Evolutionary conservation across 805 yeast species (phyloP).

Genomic region (Scheffersomyces coipomensis): DNA sequence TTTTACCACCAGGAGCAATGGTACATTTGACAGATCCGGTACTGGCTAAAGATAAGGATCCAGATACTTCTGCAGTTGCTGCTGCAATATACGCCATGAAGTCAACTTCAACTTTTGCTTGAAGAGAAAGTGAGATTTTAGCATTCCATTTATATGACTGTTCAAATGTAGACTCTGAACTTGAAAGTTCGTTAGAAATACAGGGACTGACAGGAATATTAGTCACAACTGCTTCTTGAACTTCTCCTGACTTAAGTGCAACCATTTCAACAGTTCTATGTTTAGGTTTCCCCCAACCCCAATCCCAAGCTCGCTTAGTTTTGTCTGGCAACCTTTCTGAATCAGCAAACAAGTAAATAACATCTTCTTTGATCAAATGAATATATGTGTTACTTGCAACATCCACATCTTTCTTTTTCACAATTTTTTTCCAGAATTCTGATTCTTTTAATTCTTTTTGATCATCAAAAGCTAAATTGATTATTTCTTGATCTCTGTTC

Average conservation of each 20-base stretch:
- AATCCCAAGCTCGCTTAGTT: background rate
- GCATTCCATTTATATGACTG: conserved; percentile 3
- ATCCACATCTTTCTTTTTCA: background rate
- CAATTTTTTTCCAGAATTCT: background rate
- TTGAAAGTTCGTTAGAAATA: conserved; percentile 12
- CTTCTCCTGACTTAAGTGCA: conserved; percentile 18
- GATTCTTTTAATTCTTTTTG: too few relatives aligned
- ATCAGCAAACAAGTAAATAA: background rate
- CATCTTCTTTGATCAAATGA: background rate
- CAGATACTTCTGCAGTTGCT: conserved; percentile 8
- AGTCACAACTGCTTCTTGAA: background rate
- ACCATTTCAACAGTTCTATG: conserved; percentile 12
- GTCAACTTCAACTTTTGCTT: too few relatives aligned
- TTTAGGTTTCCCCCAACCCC: background rate
- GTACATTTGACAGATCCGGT: conserved; percentile 16
- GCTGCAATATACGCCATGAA: background rate
- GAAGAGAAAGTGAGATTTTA: background rate
- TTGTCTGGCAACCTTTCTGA: background rate
- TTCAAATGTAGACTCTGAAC: conserved; percentile 14
- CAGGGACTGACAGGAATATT: conserved; percentile 17
- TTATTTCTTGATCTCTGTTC: too few relatives aligned
- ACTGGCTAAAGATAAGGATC: conserved; percentile 6
- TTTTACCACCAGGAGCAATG: conserved; percentile 12
- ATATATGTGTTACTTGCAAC: background rate
- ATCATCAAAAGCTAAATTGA: too few relatives aligned